Conservation (phyloP, 164 flowering plant species). For the Vitis amurensis region DNA sequence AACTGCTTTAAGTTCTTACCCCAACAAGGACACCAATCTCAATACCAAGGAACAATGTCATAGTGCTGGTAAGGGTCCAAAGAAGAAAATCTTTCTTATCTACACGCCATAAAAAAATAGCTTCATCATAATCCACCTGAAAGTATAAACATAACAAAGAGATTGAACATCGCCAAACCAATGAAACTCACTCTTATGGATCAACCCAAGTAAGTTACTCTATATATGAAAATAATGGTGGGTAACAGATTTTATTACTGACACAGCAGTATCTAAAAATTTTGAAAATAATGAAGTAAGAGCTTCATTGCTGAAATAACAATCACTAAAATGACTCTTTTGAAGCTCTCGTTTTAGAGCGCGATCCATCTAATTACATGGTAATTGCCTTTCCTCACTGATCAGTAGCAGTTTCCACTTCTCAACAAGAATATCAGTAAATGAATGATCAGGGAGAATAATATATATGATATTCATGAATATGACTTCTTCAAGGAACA, state of each 20-base stretch:
- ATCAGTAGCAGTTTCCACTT: too few relatives aligned
- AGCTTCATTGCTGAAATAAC: not conserved
- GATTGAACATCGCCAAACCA: conserved; percentile 1
- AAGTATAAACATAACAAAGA: conserved; percentile 16
- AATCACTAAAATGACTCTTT: not conserved
- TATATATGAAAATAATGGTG: not conserved
- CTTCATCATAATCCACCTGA: conserved; percentile 98
- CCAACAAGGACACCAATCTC: conserved; percentile 97
- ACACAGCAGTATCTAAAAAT: not conserved
- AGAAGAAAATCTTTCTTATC: conserved; percentile 93
- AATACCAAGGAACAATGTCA: conserved; percentile 88
- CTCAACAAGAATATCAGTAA: too few relatives aligned
- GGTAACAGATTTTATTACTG: too few relatives aligned
- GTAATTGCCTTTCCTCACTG: too few relatives aligned
- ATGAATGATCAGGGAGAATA: too few relatives aligned
- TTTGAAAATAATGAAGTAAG: not conserved
- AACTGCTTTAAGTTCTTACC: conserved; percentile 40
- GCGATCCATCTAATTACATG: too few relatives aligned
- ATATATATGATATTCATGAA: too few relatives aligned
- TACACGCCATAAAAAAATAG: conserved; percentile 89
- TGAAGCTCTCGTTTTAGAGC: too few relatives aligned
- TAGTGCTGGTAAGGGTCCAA: conserved; percentile 71
- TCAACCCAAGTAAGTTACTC: not conserved
- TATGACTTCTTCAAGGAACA: too few relatives aligned
- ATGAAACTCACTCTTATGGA: not conserved